Evolutionary conservation across 2,329 filamentous ascomycete species (phyloP).

Genomic region (Aspergillaceae sp.): DNA sequence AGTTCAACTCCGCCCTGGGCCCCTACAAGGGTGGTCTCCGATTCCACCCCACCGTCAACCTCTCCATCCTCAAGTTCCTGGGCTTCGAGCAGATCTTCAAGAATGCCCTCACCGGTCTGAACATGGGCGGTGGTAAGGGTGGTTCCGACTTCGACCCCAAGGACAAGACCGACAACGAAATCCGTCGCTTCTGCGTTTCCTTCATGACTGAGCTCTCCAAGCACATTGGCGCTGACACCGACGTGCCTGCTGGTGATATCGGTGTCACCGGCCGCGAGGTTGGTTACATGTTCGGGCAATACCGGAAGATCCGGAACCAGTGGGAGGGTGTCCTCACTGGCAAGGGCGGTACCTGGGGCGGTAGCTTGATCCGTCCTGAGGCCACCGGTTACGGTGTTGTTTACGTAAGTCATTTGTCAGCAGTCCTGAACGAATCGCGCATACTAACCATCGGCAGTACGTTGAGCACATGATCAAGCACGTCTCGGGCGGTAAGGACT

Average conservation of each 20-base stretch:
- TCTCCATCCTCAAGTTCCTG: constrained; percentile 81
- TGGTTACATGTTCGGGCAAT: constrained; percentile 89
- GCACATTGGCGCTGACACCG: constrained; percentile 93
- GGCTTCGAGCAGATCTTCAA: constrained; percentile 99
- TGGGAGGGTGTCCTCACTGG: constrained; percentile 96
- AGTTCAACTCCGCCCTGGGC: constrained; percentile 96
- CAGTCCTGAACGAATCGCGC: not conserved
- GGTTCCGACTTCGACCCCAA: constrained; percentile 98
- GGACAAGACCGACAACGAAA: constrained; percentile 95
- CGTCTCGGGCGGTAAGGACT: constrained; percentile 66
- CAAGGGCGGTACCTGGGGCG: constrained; percentile 90
- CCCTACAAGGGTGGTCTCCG: constrained; percentile 97
- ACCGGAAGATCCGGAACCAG: constrained; percentile 77
- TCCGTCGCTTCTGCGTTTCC: constrained; percentile 88
- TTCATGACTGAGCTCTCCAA: constrained; percentile 96
- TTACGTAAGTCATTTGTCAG: constrained; percentile 44
- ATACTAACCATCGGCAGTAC: constrained; percentile 39
- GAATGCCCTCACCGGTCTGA: constrained; percentile 92
- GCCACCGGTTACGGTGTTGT: constrained; percentile 94
- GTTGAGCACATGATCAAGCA: constrained; percentile 92
- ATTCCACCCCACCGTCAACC: constrained; percentile 67
- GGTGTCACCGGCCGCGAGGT: constrained; percentile 88
- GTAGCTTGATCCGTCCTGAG: constrained; percentile 87
- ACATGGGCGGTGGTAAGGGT: constrained; percentile 96
- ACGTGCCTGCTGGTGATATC: constrained; percentile 95